Base-by-base conservation (phyloP, 148 eudicot species). In the Arbutus unedo region DNA sequence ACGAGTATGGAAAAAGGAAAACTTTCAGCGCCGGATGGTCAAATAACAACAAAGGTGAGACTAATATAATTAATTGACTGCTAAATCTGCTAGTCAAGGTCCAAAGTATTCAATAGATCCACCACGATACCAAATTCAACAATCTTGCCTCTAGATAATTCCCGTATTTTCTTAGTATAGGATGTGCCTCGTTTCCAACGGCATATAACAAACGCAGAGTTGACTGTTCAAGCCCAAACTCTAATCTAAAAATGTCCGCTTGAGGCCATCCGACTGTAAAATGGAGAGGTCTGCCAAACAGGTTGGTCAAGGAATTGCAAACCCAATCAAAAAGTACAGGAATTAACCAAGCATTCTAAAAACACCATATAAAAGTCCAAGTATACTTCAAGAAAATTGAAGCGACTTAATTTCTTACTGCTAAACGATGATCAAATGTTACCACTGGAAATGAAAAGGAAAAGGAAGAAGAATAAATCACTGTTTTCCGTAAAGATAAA, bases 401-500 rank as follows among this genome's bases (percentile, higher is more conserved):
- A 48, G 21, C 19, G 3, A 74, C 9, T 8, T 48, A 45, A 41
- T 13, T 55, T 41, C 3, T 49, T 56, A 3, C 21, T 19, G 31
- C 16, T 16, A 53, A 31, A 11, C 18, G 49, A 55, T 51, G 18
- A 77, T 55, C n/a, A 41, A 76, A 57, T 44, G 64, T 6, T 19
- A 60, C 50, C 13, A 2, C 70, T 10, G 18, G 81, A 79, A 79
- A 44, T 43, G 53, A 59, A 48, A 81, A 77, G 41, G 41, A 66
- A 81, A 54, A 43, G 15, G 15, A 31, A 8, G 10, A 79, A 57
- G 16, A 59, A 13, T 44, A 23, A 78, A 3, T 7, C 21, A 57
- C 14, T 18, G 2, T 51, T 15, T 19, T 48, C 6, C n/a, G 25
- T 10, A 74, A 74, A 74, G 77, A 15, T 18, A 74, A 21, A 23